Percentiles rank a stretch among this genome's conserved stretches.
Evolutionary conservation across 805 yeast species (phyloP).

Genomic region (Candida insectorum): DNA sequence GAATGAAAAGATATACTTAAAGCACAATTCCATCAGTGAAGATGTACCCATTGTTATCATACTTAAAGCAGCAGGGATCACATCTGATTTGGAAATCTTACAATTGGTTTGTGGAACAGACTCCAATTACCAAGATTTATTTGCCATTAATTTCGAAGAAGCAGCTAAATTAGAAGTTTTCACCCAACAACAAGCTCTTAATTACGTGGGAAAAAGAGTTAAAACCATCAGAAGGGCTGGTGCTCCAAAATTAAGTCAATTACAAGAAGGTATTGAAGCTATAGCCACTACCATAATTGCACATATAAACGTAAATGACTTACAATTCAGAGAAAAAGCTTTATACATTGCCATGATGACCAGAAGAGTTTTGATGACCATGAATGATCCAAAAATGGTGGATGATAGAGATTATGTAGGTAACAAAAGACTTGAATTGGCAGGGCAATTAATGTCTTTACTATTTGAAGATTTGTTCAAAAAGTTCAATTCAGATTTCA

Average conservation of each 20-base stretch:
- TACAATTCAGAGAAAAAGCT: slow-evolving; percentile 92
- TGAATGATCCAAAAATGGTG: slow-evolving; percentile 91
- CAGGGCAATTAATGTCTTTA: slow-evolving; percentile 94
- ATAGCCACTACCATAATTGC: slow-evolving; percentile 95
- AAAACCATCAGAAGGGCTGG: slow-evolving; percentile 87
- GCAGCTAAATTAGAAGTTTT: slow-evolving; percentile 79
- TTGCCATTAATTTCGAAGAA: slow-evolving; percentile 92
- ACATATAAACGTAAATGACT: slow-evolving; percentile 78
- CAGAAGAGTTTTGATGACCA: slow-evolving; percentile 91
- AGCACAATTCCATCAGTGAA: slow-evolving; percentile 93
- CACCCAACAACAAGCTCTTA: slow-evolving; percentile 92
- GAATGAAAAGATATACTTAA: slow-evolving; percentile 81
- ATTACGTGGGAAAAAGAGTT: slow-evolving; percentile 85
- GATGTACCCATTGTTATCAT: slow-evolving; percentile 93
- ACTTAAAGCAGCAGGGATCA: slow-evolving; percentile 91
- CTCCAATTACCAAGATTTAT: slow-evolving; percentile 84
- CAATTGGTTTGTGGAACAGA: slow-evolving; percentile 92
- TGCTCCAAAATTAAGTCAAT: slow-evolving; percentile 69
- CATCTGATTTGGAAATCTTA: slow-evolving; percentile 88
- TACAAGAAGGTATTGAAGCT: slow-evolving; percentile 96
- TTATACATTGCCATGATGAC: slow-evolving; percentile 95
- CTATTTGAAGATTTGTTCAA: slow-evolving; percentile 96
- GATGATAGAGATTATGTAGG: slow-evolving; percentile 99
- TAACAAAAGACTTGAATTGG: slow-evolving; percentile 93
- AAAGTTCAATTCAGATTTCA: slow-evolving; percentile 92